A percentile compares a stretch with the other conserved stretches of the same genome.
phyloP scores from a whole-genome alignment of 2,329 filamentous ascomycete species.

The Colletotrichum brevisporum region DNA sequence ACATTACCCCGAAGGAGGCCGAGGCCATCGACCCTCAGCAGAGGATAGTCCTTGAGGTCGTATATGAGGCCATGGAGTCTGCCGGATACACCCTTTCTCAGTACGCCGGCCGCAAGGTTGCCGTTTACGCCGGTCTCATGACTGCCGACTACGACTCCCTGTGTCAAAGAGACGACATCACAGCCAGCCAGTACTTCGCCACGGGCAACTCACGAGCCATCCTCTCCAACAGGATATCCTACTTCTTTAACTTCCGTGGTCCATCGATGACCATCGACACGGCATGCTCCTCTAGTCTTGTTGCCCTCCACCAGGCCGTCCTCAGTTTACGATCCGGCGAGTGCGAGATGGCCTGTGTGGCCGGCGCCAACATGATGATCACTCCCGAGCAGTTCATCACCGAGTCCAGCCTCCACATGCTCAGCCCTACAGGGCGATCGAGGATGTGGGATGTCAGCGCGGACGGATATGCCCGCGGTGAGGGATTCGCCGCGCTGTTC shows the following conservation, averaged over 20 bases:
- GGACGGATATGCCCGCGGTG: slow-evolving; percentile 64
- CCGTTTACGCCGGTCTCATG: slow-evolving; percentile 46
- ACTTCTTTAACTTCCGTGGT: slow-evolving; percentile 57
- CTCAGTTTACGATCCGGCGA: slow-evolving; percentile 53
- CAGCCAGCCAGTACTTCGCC: slow-evolving; percentile 47
- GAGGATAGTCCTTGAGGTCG: slow-evolving; percentile 50
- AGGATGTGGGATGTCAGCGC: slow-evolving; percentile 57
- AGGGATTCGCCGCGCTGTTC: slow-evolving; percentile 58
- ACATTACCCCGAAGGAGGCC: slow-evolving; percentile 48
- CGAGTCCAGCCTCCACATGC: slow-evolving; percentile 44
- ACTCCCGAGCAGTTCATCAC: slow-evolving; percentile 42
- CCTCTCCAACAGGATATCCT: slow-evolving; percentile 57
- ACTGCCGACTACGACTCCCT: slow-evolving; percentile 48
- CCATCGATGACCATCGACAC: slow-evolving; percentile 61
- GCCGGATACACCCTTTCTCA: slow-evolving; percentile 43
- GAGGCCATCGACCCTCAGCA: slow-evolving; percentile 52
- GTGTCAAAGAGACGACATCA: slow-evolving; percentile 45
- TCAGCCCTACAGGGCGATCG: slow-evolving; percentile 49
- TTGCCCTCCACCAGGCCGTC: slow-evolving; percentile 58
- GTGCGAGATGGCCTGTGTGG: slow-evolving; percentile 48
- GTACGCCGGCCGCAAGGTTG: slow-evolving; percentile 38
- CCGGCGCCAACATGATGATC: slow-evolving; percentile 48
- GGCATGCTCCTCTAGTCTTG: slow-evolving; percentile 60
- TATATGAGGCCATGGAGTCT: slow-evolving; percentile 51
- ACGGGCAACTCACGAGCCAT: slow-evolving; percentile 53